Evolutionary conservation across 768 basidiomycete species (phyloP).

Genomic region (Tulasnella sp.): DNA sequence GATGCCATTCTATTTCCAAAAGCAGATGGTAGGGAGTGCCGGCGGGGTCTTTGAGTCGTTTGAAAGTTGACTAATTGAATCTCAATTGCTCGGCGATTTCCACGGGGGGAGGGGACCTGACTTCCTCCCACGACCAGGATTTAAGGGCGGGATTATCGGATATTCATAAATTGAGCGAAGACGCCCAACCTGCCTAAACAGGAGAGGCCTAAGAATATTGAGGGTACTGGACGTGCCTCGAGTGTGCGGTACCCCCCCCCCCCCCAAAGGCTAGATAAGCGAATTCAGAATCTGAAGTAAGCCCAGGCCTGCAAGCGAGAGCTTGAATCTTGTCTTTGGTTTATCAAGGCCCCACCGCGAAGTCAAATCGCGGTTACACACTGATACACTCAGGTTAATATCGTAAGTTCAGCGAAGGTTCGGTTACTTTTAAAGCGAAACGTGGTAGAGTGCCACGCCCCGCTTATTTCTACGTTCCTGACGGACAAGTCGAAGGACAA

Average conservation of each 20-base stretch:
- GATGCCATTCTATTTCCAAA: background rate
- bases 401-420: background rate
- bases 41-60: background rate
- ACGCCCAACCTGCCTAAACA: background rate
- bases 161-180: background rate
- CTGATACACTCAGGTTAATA: background rate
- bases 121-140: background rate
- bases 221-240: background rate
- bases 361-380: background rate
- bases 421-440: background rate
- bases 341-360: background rate
- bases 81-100: background rate
- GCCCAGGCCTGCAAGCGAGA: background rate
- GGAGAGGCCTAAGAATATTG: background rate
- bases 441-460: background rate
- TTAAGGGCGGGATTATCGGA: background rate
- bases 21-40: background rate
- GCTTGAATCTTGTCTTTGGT: background rate
- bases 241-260: background rate
- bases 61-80: slow-evolving; percentile 5
- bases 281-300: background rate
- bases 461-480: background rate
- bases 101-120: background rate
- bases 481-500: background rate
- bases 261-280: background rate